Evolutionary conservation across 2,329 filamentous ascomycete genomes (phyloP), one percentile per base, ranked within the genome.

Genomic region (Cladophialophora carrionii): DNA sequence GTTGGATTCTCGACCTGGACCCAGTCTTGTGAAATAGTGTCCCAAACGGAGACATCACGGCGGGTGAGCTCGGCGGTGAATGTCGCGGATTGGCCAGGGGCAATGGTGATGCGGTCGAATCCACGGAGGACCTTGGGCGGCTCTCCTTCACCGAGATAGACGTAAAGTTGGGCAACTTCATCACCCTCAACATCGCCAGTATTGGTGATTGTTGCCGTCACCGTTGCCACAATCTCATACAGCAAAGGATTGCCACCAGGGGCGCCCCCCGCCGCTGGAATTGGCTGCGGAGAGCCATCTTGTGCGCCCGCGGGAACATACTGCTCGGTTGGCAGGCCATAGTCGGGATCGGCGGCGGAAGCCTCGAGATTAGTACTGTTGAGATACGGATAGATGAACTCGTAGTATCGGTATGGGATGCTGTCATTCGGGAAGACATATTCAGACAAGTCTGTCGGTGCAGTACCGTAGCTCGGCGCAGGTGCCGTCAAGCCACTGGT

Each of bases 21-120:
- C 93, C 94, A 98, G 81, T 97, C 88, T 82, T 97, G 93, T n/a
- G 79, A 76, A 1, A 74, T 82, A 0, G 85, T 80, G 71, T 96
- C 91, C 93, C 94, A 97, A 80, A 92, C 95, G 75, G 89, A 92
- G 62, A 97, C 71, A 74, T 97, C 94, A 63, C 92, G 87, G 46
- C 93, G 85, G 5, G 88, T 92, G 62, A 97, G 78, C 17, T 87
- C 84, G 0, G 86, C 87, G 0, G 77, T 82, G 80, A 95, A 96
- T 1, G 82, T 85, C 3, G 80, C 82, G 58, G 83, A 86, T 76
- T 86, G 76, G n/a, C 91, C 91, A 0, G 91, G 84, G 3, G 84
- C 81, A 68, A 97, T 87, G 57, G 82, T 83, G 64, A 96, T 77
- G 54, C 91, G 86, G 64, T 96, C 90, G 73, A 97, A 98, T 52